Base-by-base conservation (phyloP, 352 stramenopile species). In the Phytopythium kandeliae region DNA sequence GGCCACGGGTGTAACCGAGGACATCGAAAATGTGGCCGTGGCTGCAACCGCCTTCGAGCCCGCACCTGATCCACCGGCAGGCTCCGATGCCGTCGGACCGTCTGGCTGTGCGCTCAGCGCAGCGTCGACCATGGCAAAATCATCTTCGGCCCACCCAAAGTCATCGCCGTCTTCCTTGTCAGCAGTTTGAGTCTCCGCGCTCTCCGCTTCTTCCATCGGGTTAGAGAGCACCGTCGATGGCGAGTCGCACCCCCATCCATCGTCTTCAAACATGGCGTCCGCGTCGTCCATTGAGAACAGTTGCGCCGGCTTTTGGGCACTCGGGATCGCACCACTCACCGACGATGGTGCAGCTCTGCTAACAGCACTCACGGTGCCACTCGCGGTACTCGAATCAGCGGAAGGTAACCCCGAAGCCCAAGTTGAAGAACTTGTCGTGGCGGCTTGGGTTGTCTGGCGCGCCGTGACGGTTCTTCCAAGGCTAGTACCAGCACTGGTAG, bases 281-380 rank as follows among this genome's bases (percentile, higher is more conserved):
- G 63, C 40, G 26, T 85, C 40, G 26, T 85, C 73, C 74, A 92
- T 92, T 16, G 76, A 85, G 48, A 92, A 89, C 22, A 92, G 58
- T 44, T 89, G 46, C 45, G 50, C 69, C 48, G 65, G 57, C 52
- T 69, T 75, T 12, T 52, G 38, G 31, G 15, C 17, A 24, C 26
- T 45, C 5, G 44, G 16, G 17, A 51, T 35, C 11, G 36, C 41
- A 48, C 49, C 35, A 3, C 15, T 19, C 19, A 44, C 41, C 28
- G 10, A 35, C 21, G 44, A 28, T 30, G 38, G 43, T 13, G 35
- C 16, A 26, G 37, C 19, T 10, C 24, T 44, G 35, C 21, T 61
- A 16, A 45, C 17, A 42, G 13, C 41, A 51, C 9, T 49, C 21
- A 22, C 30, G n/a, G 22, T 34, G 50, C 38, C 26, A 26, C 28